Evolutionary conservation across 108 stramenopile species (phyloP).

Genomic region (Cyclotella sp.): DNA sequence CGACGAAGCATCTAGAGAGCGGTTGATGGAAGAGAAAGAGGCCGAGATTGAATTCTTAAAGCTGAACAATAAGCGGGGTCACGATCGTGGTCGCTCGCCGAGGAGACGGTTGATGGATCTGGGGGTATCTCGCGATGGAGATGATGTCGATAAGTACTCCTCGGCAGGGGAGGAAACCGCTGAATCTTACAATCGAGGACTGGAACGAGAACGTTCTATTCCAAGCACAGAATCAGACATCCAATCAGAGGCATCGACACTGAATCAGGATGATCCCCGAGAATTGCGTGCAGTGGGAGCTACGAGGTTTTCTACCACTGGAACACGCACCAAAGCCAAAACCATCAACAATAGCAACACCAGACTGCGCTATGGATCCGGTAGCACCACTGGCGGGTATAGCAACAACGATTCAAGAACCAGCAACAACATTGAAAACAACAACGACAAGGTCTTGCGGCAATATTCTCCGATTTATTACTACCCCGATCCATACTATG

Average conservation of each 20-base stretch:
- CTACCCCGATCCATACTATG: conserved; percentile 1
- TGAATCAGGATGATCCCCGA: background rate
- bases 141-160: too few species aligned
- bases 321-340: background rate
- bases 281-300: background rate
- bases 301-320: background rate
- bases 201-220: too few species aligned
- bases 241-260: too few species aligned
- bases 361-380: background rate
- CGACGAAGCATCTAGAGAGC: background rate
- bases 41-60: background rate
- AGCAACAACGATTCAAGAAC: background rate
- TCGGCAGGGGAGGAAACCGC: too few species aligned
- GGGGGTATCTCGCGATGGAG: too few species aligned
- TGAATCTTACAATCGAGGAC: too few species aligned
- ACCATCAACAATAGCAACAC: background rate
- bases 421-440: too few species aligned
- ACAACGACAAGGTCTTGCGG: background rate
- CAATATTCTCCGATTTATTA: conserved; percentile 1
- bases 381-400: background rate
- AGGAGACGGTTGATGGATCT: too few species aligned
- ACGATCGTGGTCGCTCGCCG: too few species aligned
- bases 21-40: conserved; percentile 3
- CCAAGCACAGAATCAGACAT: too few species aligned
- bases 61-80: background rate